These are phyloP conservation scores for Rhypophila decipiens DNA, from an alignment of 495 filamentous ascomycete genomes.

Conservation along the genomic window DNA sequence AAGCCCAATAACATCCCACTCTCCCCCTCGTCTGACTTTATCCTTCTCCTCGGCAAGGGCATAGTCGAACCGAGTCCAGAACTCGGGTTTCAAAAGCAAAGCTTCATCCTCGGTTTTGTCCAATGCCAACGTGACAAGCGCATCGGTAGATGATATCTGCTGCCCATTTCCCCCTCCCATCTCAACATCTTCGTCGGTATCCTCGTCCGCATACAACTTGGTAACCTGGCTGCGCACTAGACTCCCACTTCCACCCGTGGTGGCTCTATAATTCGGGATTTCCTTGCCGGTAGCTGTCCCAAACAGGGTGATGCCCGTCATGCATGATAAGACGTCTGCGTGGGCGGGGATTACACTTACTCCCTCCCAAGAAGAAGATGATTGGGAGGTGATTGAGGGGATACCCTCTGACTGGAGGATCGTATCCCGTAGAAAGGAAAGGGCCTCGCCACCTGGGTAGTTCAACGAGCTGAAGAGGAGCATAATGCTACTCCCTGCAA, in stretches of 20 bases:
- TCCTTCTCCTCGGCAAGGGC: slow-evolving; percentile 63
- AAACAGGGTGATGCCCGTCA: slow-evolving; percentile 92
- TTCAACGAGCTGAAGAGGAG: slow-evolving; percentile 71
- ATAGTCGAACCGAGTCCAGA: slow-evolving; percentile 83
- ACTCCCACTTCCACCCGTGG: neutral
- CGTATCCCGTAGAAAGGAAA: slow-evolving; percentile 47
- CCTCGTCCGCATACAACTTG: neutral
- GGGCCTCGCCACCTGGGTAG: slow-evolving; percentile 78
- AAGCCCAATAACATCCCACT: slow-evolving; percentile 65
- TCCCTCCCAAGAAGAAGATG: slow-evolving; percentile 12
- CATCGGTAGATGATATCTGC: no score
- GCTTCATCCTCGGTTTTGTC: slow-evolving; percentile 60
- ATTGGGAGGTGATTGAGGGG: slow-evolving; percentile 15
- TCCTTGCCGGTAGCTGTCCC: slow-evolving; percentile 27
- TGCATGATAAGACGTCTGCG: slow-evolving; percentile 81
- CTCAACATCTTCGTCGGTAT: neutral
- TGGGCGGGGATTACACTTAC: slow-evolving; percentile 51
- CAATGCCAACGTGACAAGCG: slow-evolving; percentile 28
- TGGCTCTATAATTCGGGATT: slow-evolving; percentile 1
- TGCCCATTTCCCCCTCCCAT: neutral
- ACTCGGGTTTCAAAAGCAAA: slow-evolving; percentile 51
- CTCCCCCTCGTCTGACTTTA: slow-evolving; percentile 41
- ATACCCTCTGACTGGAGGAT: slow-evolving; percentile 23
- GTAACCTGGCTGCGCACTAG: no score
- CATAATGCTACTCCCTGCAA: slow-evolving; percentile 54